These are phyloP conservation scores for Violaceomyces palustris DNA, from an alignment of 1,284 basidiomycete genomes.

Conservation along the genomic window DNA sequence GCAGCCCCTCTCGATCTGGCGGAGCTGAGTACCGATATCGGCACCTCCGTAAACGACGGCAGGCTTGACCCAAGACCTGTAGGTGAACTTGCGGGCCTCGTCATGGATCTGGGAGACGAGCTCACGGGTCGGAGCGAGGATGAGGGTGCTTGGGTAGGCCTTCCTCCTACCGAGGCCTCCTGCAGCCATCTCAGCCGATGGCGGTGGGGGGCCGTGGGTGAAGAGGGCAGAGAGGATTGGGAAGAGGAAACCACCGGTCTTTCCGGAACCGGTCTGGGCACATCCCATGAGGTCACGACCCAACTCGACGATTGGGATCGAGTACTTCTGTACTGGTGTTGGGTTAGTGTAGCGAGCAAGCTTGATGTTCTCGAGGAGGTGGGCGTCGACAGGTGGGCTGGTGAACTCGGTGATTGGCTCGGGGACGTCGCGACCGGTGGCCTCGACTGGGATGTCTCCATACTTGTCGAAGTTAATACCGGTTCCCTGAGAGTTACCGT, in stretches of 20 bases:
- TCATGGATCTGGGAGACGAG: conserved; percentile 99
- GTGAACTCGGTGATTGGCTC: conserved; percentile 86
- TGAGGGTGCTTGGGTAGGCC: conserved; percentile 90
- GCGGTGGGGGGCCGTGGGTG: conserved; percentile 68
- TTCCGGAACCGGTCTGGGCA: conserved; percentile 98
- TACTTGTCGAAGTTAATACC: conserved; percentile 99
- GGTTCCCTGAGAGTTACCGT: conserved; percentile 69
- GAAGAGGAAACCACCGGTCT: conserved; percentile 98
- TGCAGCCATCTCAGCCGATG: conserved; percentile 59
- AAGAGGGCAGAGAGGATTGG: conserved; percentile 96
- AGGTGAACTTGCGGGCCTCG: conserved; percentile 97
- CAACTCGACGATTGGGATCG: conserved; percentile 91
- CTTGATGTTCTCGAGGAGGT: conserved; percentile 90
- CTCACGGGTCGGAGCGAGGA: conserved; percentile 95
- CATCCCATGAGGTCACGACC: conserved; percentile 96
- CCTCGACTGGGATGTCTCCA: conserved; percentile 98
- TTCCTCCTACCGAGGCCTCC: conserved; percentile 69
- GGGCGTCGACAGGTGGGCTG: conserved; percentile 81
- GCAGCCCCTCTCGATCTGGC: conserved; percentile 90
- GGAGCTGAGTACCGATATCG: conserved; percentile 91
- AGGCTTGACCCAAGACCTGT: conserved; percentile 97
- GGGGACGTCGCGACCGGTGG: conserved; percentile 88
- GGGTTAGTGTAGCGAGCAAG: conserved; percentile 89
- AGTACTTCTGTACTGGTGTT: conserved; percentile 99
- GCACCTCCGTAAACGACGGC: conserved; percentile 99